phyloP scores from a whole-genome alignment of 2,329 filamentous ascomycete species.

The Dactylellina haptotyla region DNA sequence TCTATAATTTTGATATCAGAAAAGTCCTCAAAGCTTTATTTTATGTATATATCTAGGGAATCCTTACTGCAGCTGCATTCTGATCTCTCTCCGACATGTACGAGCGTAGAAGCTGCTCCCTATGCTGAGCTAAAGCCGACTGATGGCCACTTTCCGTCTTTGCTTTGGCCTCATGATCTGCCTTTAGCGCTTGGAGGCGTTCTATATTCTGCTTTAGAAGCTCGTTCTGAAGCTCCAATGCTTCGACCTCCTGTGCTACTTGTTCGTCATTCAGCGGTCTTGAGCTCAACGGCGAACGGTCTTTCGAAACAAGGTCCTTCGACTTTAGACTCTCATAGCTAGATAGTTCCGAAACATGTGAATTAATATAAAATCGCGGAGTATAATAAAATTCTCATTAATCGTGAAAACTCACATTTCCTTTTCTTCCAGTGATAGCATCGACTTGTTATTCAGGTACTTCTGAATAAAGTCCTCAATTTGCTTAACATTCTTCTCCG shows the following conservation, averaged over 20 bases:
- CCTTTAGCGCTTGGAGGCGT: constrained; percentile 17
- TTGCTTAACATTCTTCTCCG: constrained; percentile 61
- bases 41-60: not conserved
- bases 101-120: constrained; percentile 40
- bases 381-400: constrained; percentile 1
- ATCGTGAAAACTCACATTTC: constrained; percentile 61
- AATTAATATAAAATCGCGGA: not conserved
- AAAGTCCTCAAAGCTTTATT: not conserved
- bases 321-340: constrained; percentile 46
- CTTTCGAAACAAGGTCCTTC: constrained; percentile 17
- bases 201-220: constrained; percentile 32
- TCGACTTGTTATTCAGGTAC: constrained; percentile 63
- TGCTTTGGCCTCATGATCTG: constrained; percentile 29
- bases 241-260: constrained; percentile 18
- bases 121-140: constrained; percentile 11
- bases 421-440: constrained; percentile 66
- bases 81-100: constrained; percentile 49
- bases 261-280: constrained; percentile 20
- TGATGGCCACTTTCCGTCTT: constrained; percentile 25
- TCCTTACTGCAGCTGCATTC: constrained; percentile 39
- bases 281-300: constrained; percentile 14
- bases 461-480: constrained; percentile 64
- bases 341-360: not conserved
- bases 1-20: constrained; percentile 4
- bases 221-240: constrained; percentile 47